These are phyloP conservation scores for Pelargonium citronellum DNA, from an alignment of 441 rosid species.

Conservation along the genomic window DNA sequence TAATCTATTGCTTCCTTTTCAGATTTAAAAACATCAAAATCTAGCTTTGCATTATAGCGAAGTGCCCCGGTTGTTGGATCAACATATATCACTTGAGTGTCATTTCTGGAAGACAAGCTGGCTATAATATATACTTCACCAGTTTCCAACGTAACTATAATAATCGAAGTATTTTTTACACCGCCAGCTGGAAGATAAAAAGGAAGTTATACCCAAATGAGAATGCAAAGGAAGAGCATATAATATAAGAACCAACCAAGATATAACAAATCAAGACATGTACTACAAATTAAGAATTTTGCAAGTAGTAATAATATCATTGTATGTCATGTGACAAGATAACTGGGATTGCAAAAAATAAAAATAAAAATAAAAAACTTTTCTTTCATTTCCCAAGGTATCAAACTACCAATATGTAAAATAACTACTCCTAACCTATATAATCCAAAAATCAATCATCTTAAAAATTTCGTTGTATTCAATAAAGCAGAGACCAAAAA, in stretches of 20 bases:
- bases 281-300: no score
- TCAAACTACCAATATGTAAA: no score
- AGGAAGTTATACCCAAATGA: slow-evolving; percentile 7
- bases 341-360: no score
- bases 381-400: no score
- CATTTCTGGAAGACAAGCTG: slow-evolving; percentile 53
- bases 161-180: slow-evolving; percentile 55
- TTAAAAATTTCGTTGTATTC: no score
- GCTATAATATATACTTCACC: slow-evolving; percentile 73
- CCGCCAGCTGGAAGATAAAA: slow-evolving; percentile 37
- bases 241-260: background rate
- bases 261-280: no score
- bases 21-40: slow-evolving; percentile 59
- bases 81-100: slow-evolving; percentile 74
- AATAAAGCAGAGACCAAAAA: no score
- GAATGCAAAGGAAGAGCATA: slow-evolving; percentile 2
- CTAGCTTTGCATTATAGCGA: slow-evolving; percentile 57
- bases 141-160: slow-evolving; percentile 57
- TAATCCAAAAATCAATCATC: no score
- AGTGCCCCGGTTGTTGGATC: slow-evolving; percentile 85
- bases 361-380: no score
- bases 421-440: no score
- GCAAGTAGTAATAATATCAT: no score
- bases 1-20: slow-evolving; percentile 76
- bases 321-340: no score